Evolutionary conservation across 2,329 filamentous ascomycete genomes (phyloP), one percentile per base, ranked within the genome.

Genomic region (Ascochyta clinopodiicola): DNA sequence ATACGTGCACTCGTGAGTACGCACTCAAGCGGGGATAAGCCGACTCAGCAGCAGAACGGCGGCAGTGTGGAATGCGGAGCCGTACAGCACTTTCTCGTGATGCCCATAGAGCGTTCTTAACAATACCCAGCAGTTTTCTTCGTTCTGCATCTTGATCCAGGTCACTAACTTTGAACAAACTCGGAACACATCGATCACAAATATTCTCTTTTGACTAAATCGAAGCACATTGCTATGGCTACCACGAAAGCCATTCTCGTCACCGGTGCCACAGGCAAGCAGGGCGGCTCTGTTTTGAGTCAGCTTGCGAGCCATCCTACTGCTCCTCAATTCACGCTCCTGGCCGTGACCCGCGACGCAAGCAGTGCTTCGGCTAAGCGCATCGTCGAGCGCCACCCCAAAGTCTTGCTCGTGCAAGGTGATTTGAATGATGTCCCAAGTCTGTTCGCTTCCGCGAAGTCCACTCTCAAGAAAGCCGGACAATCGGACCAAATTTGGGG

Each of bases 331-430:
- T 80, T 81, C 56, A 77, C 80, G 12, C 83, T 88, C 47, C 78
- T 86, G 15, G 87, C 86, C 6, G 77, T 88, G 21, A 88, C 86
- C 2, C 83, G 86, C 57, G 79, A 88, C 63, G 63, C 79, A 0
- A 67, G 72, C n/a, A 86, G 84, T 0, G 44, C 72, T 0, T 78
- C 78, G 1, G 83, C 86, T 0, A 77, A 84, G 64, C 75, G 74
- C 15, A 79, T 87, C 2, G 64, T 72, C 2, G 54, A 73, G 9
- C 75, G 79, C 51, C 79, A 80, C 1, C 63, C 80, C 7, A 77
- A 78, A 12, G 79, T 88, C 61, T 79, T 79, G 22, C 61, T 89
- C 1, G 78, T 89, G 3, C 75, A 86, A 62, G 86, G 86, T 7
- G 77, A 88, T 57, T 74, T 88, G 12, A 76, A 84, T 48, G 75